Evolutionary conservation across 2,329 filamentous ascomycete genomes (phyloP).

Genomic region (Diplocarpon rosae): DNA sequence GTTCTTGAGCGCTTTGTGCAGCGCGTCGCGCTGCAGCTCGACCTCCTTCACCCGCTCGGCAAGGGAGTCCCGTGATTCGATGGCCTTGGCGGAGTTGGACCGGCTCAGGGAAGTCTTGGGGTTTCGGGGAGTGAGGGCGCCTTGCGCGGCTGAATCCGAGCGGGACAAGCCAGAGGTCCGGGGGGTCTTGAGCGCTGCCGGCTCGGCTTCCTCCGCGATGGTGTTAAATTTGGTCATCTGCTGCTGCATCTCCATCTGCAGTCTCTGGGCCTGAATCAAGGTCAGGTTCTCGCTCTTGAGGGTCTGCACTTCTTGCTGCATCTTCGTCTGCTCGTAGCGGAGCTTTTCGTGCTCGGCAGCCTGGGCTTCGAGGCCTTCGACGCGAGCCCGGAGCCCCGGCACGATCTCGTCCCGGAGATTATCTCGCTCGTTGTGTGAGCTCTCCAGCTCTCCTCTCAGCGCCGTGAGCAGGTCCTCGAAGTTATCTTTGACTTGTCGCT

Average conservation of each 20-base stretch:
- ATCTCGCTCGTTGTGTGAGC: constrained; percentile 77
- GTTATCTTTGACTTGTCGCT: constrained; percentile 79
- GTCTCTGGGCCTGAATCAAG: constrained; percentile 32
- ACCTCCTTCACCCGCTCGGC: constrained; percentile 82
- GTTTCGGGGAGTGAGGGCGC: constrained; percentile 8
- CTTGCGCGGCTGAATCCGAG: constrained; percentile 53
- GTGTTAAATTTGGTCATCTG: constrained; percentile 43
- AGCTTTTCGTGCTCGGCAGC: constrained; percentile 61
- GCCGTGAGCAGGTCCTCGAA: constrained; percentile 86
- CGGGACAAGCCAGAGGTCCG: constrained; percentile 39
- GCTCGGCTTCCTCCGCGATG: constrained; percentile 47
- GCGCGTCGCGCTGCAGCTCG: constrained; percentile 83
- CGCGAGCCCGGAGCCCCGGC: constrained; percentile 62
- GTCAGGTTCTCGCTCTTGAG: constrained; percentile 58
- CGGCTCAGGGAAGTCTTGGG: constrained; percentile 40
- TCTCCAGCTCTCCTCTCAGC: constrained; percentile 71
- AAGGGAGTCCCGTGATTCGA: constrained; percentile 51
- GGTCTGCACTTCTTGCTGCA: constrained; percentile 74
- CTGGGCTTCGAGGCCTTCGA: constrained; percentile 69
- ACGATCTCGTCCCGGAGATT: constrained; percentile 83
- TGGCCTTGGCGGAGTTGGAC: constrained; percentile 39
- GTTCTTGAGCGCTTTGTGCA: constrained; percentile 77
- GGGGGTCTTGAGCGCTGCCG: constrained; percentile 2
- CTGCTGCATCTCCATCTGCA: constrained; percentile 35
- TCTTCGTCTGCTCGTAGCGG: constrained; percentile 68